Evolutionary conservation across 306 rosid genomes (phyloP), one percentile per base, ranked within the genome.

Genomic region (Oemleria cerasiformis): DNA sequence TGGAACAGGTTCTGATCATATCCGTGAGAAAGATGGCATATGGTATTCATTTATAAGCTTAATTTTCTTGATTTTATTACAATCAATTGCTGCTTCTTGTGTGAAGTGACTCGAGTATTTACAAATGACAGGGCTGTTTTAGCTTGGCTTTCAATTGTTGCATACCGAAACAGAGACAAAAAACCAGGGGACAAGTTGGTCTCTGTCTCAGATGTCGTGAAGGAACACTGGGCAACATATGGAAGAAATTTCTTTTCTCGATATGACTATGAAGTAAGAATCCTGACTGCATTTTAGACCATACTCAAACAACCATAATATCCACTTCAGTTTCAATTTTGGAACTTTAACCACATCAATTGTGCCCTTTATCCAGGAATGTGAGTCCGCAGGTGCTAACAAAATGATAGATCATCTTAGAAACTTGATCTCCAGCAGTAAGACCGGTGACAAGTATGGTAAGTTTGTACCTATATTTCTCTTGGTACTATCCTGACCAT

Each of bases 11-110:
- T 95, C 99, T 11, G 99, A 95, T 80, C 99, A 95, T 75, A 95
- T 95, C 77, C 99, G 99, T 16, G 99, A 95, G 86, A 95, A 95
- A 82, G 99, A 95, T 40, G 99, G 99, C 75, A 86, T 95, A 79
- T 95, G 99, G 97, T 95, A 89, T 72, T 58, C 76, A 36, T 77
- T 81, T 79, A 30, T 73, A 76, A 69, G 11, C 67, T 17, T 73
- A 45, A 20, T 51, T 51, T 10, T 51, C 16, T 19, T n/a, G 21
- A 23, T 19, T 20, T 51, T 51, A 8, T 7, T 20, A 16, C n/a
- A 51, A 60, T 50, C 55, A 54, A 71, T 56, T 44, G 15, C 49
- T 65, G 21, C 12, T 66, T 81, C 70, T 72, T 59, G 30, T 77
- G 56, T 75, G 12, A 50, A 70, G 44, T 71, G 55, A 58, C 69